Evolutionary conservation across 2,329 filamentous ascomycete genomes (phyloP).

Genomic region (Orbilia blumenaviensis): DNA sequence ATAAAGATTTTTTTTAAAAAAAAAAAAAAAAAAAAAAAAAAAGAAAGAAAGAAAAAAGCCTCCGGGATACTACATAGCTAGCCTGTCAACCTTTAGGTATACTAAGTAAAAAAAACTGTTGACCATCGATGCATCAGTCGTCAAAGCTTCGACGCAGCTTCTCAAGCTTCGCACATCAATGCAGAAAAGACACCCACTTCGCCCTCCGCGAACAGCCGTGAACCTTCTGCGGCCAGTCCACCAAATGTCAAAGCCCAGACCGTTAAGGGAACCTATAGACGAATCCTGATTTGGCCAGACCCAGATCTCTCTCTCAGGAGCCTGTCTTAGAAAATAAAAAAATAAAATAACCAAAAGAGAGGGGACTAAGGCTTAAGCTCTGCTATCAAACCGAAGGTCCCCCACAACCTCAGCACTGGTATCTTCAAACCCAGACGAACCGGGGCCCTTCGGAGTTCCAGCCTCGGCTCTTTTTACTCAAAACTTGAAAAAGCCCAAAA

Average conservation of each 20-base stretch:
- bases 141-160: background rate
- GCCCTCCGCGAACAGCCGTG: conserved; percentile 22
- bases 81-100: too few species aligned
- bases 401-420: background rate
- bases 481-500: too few species aligned
- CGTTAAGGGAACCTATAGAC: background rate
- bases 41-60: background rate
- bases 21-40: too few species aligned
- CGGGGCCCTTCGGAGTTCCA: too few species aligned
- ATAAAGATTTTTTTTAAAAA: too few species aligned
- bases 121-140: background rate
- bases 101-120: too few species aligned
- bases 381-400: background rate
- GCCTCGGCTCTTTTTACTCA: too few species aligned
- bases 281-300: background rate
- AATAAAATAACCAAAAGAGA: too few species aligned
- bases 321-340: too few species aligned
- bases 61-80: background rate
- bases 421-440: too few species aligned
- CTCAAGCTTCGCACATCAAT: background rate
- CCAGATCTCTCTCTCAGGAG: background rate
- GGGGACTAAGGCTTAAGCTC: too few species aligned
- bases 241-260: background rate
- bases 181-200: background rate
- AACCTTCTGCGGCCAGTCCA: conserved; percentile 7